These are phyloP conservation scores for Dothistroma pini DNA, from an alignment of 2,329 filamentous ascomycete species.

Conservation along the genomic window DNA sequence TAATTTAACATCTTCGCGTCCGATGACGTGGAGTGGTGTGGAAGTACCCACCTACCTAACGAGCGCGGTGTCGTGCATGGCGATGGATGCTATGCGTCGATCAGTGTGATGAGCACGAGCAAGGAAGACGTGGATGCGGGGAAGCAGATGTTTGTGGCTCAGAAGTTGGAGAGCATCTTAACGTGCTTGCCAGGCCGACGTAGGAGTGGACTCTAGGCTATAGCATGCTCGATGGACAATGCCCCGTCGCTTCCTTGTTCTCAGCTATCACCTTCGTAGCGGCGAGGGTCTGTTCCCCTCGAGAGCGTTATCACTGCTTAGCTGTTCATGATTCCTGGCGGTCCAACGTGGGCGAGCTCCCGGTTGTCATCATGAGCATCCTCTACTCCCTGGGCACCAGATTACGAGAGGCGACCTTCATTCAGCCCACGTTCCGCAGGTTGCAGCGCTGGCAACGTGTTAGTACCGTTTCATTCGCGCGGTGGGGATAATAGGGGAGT, in stretches of 20 bases:
- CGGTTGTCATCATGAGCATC: no score
- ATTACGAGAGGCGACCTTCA: no score
- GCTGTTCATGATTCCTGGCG: not conserved
- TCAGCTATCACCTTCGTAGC: not conserved
- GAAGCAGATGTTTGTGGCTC: slow-evolving; percentile 50
- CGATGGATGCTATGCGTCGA: slow-evolving; percentile 57
- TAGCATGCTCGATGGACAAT: not conserved
- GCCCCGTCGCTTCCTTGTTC: not conserved
- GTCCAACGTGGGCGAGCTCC: no score
- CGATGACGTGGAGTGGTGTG: slow-evolving; percentile 57
- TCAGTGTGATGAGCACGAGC: slow-evolving; percentile 59
- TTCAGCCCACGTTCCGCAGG: no score
- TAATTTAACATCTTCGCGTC: slow-evolving; percentile 32
- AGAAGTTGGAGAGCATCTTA: slow-evolving; percentile 50
- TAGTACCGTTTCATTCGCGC: no score
- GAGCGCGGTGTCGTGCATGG: slow-evolving; percentile 53
- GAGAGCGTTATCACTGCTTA: no score
- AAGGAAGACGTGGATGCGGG: slow-evolving; percentile 57
- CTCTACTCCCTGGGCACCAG: no score
- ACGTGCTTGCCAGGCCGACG: slow-evolving; percentile 41
- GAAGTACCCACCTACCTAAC: slow-evolving; percentile 52
- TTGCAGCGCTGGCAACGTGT: no score
- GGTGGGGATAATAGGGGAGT: no score
- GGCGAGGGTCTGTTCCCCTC: not conserved
- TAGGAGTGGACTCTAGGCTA: not conserved